Conservation (phyloP, 257 asterid genomes). For the Solanum infundibuliforme region DNA sequence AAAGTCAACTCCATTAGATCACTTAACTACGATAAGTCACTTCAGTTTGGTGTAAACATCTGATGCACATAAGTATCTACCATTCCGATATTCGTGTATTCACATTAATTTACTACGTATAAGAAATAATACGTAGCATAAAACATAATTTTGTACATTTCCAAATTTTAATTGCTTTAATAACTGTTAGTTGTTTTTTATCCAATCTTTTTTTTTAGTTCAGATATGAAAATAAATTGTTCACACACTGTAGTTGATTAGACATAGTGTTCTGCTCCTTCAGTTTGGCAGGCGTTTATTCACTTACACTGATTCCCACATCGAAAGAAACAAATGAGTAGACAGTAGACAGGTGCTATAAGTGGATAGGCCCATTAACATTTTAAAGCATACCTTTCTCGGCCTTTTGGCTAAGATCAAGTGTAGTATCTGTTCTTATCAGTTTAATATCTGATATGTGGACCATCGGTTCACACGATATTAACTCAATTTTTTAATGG, state of each 20-base stretch:
- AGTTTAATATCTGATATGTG: not conserved
- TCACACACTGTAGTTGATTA: not conserved
- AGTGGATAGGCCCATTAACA: rapidly evolving
- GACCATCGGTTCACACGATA: rapidly evolving
- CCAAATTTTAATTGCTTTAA: not conserved
- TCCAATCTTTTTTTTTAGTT: not conserved
- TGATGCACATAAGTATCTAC: not conserved
- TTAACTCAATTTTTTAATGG: not conserved
- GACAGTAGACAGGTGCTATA: not conserved
- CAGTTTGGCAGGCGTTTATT: not conserved
- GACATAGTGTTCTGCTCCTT: not conserved
- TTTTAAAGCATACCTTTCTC: constrained; percentile 14
- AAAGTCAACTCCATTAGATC: no score
- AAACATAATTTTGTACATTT: not conserved
- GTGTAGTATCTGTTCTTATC: not conserved
- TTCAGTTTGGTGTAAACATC: not conserved
- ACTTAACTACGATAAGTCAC: not conserved
- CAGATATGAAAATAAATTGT: not conserved
- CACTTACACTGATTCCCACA: not conserved
- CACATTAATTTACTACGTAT: not conserved
- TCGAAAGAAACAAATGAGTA: not conserved
- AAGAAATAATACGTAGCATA: not conserved
- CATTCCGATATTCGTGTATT: not conserved
- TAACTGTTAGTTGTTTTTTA: not conserved
- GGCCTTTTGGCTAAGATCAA: constrained; percentile 31